Percentiles rank a stretch among this genome's conserved stretches.
Evolutionary conservation across 345 rosid species (phyloP).

Genomic region (Heritiera littoralis): DNA sequence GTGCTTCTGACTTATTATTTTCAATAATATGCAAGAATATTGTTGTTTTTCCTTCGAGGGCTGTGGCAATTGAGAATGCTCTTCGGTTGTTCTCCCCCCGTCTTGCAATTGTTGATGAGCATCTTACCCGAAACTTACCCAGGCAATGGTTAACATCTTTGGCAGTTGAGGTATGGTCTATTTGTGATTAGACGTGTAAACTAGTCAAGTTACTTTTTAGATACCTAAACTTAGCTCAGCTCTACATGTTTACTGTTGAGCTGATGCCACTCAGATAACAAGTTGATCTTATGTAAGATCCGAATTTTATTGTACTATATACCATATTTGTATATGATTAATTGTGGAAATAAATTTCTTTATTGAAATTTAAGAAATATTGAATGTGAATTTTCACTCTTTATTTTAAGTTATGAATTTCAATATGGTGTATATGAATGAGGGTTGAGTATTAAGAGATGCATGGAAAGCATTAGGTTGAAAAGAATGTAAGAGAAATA

Average conservation of each 20-base stretch:
- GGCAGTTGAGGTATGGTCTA: conserved; percentile 66
- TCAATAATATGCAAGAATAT: conserved; percentile 59
- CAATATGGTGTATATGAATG: too few relatives aligned
- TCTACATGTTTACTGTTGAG: background rate
- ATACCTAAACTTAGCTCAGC: background rate
- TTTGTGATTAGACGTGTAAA: conserved; percentile 13
- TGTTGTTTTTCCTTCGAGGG: conserved; percentile 90
- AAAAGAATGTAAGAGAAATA: too few relatives aligned
- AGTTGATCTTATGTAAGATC: background rate
- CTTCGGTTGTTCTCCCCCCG: conserved; percentile 85
- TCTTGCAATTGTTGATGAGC: conserved; percentile 90
- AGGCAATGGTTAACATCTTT: conserved; percentile 85
- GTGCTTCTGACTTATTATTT: conserved; percentile 35
- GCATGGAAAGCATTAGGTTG: too few relatives aligned
- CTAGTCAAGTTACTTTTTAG: background rate
- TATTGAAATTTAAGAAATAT: too few relatives aligned
- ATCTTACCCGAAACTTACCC: conserved; percentile 76
- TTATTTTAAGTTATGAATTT: too few relatives aligned
- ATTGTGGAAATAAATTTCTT: too few relatives aligned
- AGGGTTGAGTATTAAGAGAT: too few relatives aligned
- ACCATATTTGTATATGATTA: too few relatives aligned
- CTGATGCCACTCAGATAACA: background rate
- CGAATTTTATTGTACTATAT: too few relatives aligned
- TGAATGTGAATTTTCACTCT: too few relatives aligned
- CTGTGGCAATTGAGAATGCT: conserved; percentile 81